Base-by-base conservation (phyloP, 257 asterid species). In the Penstemon newberryi region DNA sequence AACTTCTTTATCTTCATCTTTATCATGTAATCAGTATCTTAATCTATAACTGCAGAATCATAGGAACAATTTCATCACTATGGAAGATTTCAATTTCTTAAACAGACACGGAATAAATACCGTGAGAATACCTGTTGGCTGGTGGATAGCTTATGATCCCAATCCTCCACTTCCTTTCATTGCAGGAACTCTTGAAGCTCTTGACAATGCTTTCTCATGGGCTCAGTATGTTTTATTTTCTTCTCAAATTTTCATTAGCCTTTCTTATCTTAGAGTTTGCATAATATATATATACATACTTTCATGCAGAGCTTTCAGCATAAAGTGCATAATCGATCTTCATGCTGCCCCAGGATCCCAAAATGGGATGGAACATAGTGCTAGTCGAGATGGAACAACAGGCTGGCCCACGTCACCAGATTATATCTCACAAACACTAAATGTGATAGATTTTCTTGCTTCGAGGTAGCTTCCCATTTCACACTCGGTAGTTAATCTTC, bases 261-360 rank as follows among this genome's bases (percentile, higher is more conserved):
- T 46, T 71, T 60, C 49, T 56, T 55, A 7, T 50, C 57, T 42
- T 59, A 8, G 47, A 51, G 4, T 63, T 67, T 52, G 50, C 59
- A 12, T 69, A 46, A 46, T 45, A 46, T 25, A 25, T 2, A 25
- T 15, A 2, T 25, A 25, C 1, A 25, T 25, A 25, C 33, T 69
- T 47, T 66, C 58, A 51, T 53, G 78, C 88, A 91, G 96, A 81
- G 72, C 85, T 57, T 82, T 80, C 69, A 44, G 76, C 73, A 82
- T 89, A 46, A 89, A 85, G 79, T 89, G 96, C 87, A 91, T 89
- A 74, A 78, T 91, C 5, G 96, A 91, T 75, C 91, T 89, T 51
- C 97, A 89, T 72, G 96, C 97, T 25, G 95, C 93, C 49, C 96
- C 96, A 0, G 95, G 87, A 74, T 91, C 97, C 38, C 96, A 91